Evolutionary conservation across 1,284 basidiomycete species (phyloP).

Genomic region (Fomitiporia mediterranea): DNA sequence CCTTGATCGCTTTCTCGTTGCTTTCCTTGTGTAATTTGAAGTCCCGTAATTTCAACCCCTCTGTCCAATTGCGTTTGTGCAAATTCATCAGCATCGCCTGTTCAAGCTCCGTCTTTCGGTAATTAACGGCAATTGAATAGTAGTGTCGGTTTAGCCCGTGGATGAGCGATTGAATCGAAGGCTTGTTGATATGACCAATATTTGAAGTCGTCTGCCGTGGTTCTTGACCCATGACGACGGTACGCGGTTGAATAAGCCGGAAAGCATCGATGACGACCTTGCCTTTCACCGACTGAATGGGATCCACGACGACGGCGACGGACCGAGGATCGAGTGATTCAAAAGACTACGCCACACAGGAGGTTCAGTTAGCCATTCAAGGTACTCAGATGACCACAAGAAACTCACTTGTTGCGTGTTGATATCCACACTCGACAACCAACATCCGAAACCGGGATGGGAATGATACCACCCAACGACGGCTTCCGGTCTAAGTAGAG

Average conservation of each 20-base stretch:
- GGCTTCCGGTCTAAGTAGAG: constrained; percentile 78
- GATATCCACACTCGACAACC: constrained; percentile 98
- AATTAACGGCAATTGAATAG: constrained; percentile 95
- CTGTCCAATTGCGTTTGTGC: constrained; percentile 97
- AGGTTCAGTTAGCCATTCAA: constrained; percentile 20
- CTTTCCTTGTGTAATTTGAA: constrained; percentile 81
- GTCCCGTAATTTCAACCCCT: constrained; percentile 86
- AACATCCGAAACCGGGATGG: constrained; percentile 99
- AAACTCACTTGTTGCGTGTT: constrained; percentile 90
- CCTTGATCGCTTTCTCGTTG: constrained; percentile 92
- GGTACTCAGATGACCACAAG: constrained; percentile 8
- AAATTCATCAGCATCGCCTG: constrained; percentile 98
- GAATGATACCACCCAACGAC: constrained; percentile 99
- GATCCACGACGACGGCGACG: constrained; percentile 97
- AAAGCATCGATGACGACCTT: constrained; percentile 99
- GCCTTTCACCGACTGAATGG: constrained; percentile 98
- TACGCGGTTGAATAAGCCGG: constrained; percentile 88
- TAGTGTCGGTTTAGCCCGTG: constrained; percentile 96
- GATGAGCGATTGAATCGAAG: constrained; percentile 94
- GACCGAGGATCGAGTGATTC: constrained; percentile 93
- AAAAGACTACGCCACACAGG: constrained; percentile 67
- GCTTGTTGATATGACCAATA: constrained; percentile 98
- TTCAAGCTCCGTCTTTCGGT: constrained; percentile 94
- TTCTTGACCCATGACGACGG: constrained; percentile 86
- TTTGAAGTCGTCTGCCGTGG: constrained; percentile 97